These are phyloP conservation scores for Mercurialis annua DNA, from an alignment of 345 rosid genomes.

Conservation along the genomic window DNA sequence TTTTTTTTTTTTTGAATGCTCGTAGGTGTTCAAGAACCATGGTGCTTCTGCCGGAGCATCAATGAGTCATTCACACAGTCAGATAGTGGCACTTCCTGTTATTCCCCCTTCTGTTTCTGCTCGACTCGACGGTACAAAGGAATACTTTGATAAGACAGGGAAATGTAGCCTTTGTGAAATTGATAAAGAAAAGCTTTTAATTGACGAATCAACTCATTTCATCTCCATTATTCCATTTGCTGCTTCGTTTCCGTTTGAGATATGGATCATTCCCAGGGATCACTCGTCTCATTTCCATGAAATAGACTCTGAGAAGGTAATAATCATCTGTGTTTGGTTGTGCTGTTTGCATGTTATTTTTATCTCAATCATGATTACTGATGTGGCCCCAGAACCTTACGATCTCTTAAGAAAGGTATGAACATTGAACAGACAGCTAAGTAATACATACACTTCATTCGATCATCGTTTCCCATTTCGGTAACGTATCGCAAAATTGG, in stretches of 20 bases:
- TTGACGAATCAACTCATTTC: slow-evolving; percentile 57
- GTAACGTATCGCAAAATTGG: too few species aligned
- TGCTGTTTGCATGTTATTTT: neutral
- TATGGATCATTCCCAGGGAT: slow-evolving; percentile 70
- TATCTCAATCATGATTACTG: too few species aligned
- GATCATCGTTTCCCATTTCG: too few species aligned
- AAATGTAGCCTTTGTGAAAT: slow-evolving; percentile 68
- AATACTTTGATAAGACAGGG: slow-evolving; percentile 53
- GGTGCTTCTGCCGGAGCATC: slow-evolving; percentile 97
- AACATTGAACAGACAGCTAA: neutral
- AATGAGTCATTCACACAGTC: slow-evolving; percentile 87
- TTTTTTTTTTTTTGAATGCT: slow-evolving; percentile 5
- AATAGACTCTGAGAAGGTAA: slow-evolving; percentile 57
- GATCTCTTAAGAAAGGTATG: neutral
- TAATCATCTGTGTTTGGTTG: neutral
- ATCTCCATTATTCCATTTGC: slow-evolving; percentile 66
- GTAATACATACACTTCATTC: too few species aligned
- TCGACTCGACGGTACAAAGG: slow-evolving; percentile 55
- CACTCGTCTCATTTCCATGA: slow-evolving; percentile 74
- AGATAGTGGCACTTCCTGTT: slow-evolving; percentile 75
- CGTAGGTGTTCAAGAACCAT: slow-evolving; percentile 88
- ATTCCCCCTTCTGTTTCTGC: slow-evolving; percentile 61
- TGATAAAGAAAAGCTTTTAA: slow-evolving; percentile 43
- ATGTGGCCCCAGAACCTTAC: neutral
- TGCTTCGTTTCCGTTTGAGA: slow-evolving; percentile 69